Percentiles rank a stretch among this genome's conserved stretches.
Conservation (phyloP, 352 stramenopile species). For the Globisporangium echinulatum region DNA sequence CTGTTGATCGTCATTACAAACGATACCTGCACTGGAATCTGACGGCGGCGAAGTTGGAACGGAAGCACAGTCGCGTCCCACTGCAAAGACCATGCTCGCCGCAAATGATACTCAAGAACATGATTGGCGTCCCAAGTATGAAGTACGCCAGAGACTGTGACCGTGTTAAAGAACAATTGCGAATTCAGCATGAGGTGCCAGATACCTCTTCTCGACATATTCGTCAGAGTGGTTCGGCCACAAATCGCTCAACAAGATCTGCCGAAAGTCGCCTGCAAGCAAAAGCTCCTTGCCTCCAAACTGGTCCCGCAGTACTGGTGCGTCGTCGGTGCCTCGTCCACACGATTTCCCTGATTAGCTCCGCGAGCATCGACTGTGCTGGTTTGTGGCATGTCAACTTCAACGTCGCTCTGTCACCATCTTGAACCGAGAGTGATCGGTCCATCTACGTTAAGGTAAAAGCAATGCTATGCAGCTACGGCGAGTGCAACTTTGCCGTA, state of each 20-base stretch:
- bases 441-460: too few species aligned
- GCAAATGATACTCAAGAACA: constrained; percentile 29
- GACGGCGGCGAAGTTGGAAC: constrained; percentile 16
- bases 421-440: too few species aligned
- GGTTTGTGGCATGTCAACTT: too few species aligned
- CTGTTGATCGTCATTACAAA: constrained; percentile 38
- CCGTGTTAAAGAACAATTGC: constrained; percentile 4
- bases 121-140: constrained; percentile 16
- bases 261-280: too few species aligned
- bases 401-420: too few species aligned
- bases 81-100: constrained; percentile 16
- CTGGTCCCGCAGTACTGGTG: too few species aligned
- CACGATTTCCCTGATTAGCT: too few species aligned
- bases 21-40: constrained; percentile 21
- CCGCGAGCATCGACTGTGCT: too few species aligned
- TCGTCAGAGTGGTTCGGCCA: not conserved
- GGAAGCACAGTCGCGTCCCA: constrained; percentile 14
- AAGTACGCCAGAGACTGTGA: constrained; percentile 23
- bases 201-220: not conserved
- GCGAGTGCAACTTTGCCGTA: too few species aligned
- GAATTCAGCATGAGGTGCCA: not conserved
- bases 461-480: too few species aligned
- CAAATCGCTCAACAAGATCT: not conserved
- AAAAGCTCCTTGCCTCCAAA: too few species aligned
- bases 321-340: not conserved